Conservation (phyloP, 2,329 filamentous ascomycete genomes). For the Zymoseptoria tritici region DNA sequence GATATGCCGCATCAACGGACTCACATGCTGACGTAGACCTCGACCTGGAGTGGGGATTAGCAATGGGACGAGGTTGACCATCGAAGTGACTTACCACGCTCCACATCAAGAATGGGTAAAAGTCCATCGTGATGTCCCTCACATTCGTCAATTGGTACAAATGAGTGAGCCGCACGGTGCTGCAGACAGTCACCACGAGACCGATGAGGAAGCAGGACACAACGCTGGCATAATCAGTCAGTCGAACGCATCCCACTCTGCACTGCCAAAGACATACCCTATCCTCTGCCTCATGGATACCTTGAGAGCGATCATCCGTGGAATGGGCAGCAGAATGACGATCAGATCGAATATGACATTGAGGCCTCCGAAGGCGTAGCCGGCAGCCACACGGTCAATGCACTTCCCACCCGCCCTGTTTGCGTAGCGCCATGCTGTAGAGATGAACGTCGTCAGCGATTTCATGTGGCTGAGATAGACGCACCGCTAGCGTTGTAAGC, state of each 20-base stretch:
- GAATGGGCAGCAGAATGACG: slow-evolving; percentile 10
- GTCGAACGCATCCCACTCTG: not conserved
- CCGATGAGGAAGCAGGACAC: slow-evolving; percentile 9
- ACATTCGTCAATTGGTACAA: slow-evolving; percentile 8
- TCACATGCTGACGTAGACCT: not conserved
- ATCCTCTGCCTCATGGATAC: slow-evolving; percentile 5
- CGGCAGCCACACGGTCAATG: slow-evolving; percentile 5
- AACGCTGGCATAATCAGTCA: not conserved
- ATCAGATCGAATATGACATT: slow-evolving; percentile 9
- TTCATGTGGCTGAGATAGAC: not conserved
- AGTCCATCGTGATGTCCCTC: slow-evolving; percentile 10
- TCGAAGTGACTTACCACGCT: not conserved
- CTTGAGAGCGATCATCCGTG: slow-evolving; percentile 7
- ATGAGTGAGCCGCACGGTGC: slow-evolving; percentile 8
- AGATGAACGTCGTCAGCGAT: not conserved
- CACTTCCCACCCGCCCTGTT: slow-evolving; percentile 3
- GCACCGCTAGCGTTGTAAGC: not conserved
- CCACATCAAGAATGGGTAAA: slow-evolving; percentile 7
- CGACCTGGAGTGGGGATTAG: not conserved
- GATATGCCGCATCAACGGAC: not conserved
- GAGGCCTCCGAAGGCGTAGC: slow-evolving; percentile 4
- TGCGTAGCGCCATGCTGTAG: not conserved
- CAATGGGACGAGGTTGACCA: not conserved
- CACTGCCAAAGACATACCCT: not conserved
- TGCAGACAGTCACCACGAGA: slow-evolving; percentile 9